Base-by-base conservation (phyloP, 129 eudicot genomes). In the Oenanthe sinensis region DNA sequence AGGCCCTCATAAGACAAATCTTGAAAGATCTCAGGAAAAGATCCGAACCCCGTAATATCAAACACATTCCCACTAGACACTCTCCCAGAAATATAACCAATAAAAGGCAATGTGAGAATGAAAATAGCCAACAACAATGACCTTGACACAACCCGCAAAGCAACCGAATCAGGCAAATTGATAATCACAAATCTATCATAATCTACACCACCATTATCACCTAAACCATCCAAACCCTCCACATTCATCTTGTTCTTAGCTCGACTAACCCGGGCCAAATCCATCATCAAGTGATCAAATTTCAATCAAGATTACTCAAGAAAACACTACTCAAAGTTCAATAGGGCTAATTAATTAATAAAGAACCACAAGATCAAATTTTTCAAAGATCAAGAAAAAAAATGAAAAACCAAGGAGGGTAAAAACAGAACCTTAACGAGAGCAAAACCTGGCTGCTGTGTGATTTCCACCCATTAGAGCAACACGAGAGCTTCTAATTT, bases 381-480 rank as follows among this genome's bases (percentile, higher is more conserved):
- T 43, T 22, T 17, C 30, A 72, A n/a, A 40, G 26, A 72, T 72
- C 10, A n/a, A 72, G 58, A 33, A 33, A 33, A 20, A 74, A 46
- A 74, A 44, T 30, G 10, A 36, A n/a, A 24, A 44, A 6, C 20
- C 58, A 47, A 74, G 4, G 36, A 33, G 12, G 77, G 39, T 8
- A 43, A 26, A n/a, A 26, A 46, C 1, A 8, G 17, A 1, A 15
- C 5, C 16, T 77, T 87, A 88, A 81, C 89, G 88, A 81, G 88
- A 81, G 84, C 96, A 90, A 79, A 90, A 84, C 82, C 90, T 84
- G 77, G 90, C 26, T 37, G 91, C 86, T 68, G 90, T 86, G 83
- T 84, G 90, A 75, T 87, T 87, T 49, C 87, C 90, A 85, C 90
- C 93, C 84, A 89, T 77, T 45, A 89, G 89, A 74, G 84, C 78